Evolutionary conservation across 1,284 basidiomycete species (phyloP).

Genomic region (Sporisorium sorghi): DNA sequence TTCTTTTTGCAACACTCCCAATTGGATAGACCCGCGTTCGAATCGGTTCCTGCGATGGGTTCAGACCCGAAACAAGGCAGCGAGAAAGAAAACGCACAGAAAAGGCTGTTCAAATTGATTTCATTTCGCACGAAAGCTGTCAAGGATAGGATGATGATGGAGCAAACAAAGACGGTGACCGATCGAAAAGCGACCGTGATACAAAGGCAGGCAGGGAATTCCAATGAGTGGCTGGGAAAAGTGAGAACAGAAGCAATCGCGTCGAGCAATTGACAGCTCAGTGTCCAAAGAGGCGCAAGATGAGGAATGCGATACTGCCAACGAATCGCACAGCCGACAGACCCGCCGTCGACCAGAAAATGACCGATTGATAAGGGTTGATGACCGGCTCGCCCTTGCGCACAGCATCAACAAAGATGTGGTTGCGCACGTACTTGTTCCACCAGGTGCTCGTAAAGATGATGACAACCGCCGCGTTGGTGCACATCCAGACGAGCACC

Average conservation of each 20-base stretch:
- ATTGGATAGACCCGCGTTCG: too few relatives aligned
- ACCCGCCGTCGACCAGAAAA: conserved; percentile 53
- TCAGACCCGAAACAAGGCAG: too few relatives aligned
- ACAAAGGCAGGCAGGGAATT: background rate
- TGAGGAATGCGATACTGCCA: conserved; percentile 48
- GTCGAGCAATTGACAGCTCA: conserved; percentile 3
- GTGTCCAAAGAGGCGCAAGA: conserved; percentile 54
- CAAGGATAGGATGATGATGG: background rate
- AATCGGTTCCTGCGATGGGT: too few relatives aligned
- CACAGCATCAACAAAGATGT: conserved; percentile 26
- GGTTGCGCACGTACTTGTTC: conserved; percentile 42
- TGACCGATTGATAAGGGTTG: conserved; percentile 48
- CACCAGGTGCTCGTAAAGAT: conserved; percentile 58
- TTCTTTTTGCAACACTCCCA: too few relatives aligned
- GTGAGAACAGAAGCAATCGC: conserved; percentile 1
- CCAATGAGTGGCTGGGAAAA: background rate
- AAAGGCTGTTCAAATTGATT: background rate
- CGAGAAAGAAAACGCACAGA: background rate
- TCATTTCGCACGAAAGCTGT: background rate
- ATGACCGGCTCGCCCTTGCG: conserved; percentile 33
- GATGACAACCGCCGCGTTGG: conserved; percentile 60
- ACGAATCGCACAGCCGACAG: conserved; percentile 51
- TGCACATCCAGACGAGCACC: conserved; percentile 79
- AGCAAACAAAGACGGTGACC: background rate
- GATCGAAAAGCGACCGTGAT: background rate